These are phyloP conservation scores for Colletotrichum tamarilloi DNA, from an alignment of 2,329 filamentous ascomycete genomes.

Conservation along the genomic window DNA sequence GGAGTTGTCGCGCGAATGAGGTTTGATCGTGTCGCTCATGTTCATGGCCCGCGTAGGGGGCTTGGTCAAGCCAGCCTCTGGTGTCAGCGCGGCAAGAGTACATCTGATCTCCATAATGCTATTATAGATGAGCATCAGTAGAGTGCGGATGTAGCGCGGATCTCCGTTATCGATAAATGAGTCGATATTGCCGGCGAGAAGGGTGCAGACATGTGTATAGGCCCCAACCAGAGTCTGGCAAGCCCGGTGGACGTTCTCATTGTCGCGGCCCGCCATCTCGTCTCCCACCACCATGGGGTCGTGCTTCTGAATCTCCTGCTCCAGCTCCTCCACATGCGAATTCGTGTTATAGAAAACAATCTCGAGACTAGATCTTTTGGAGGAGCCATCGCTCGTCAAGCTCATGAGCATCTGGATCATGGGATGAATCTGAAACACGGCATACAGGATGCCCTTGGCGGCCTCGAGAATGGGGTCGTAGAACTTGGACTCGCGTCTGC, in stretches of 20 bases:
- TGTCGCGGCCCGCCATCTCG: constrained; percentile 62
- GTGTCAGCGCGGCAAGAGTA: constrained; percentile 53
- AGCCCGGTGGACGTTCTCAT: constrained; percentile 72
- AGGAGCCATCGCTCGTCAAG: constrained; percentile 68
- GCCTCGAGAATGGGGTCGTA: constrained; percentile 72
- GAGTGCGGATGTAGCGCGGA: constrained; percentile 73
- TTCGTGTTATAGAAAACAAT: constrained; percentile 76
- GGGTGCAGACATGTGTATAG: constrained; percentile 73
- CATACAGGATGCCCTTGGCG: constrained; percentile 74
- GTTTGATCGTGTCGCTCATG: constrained; percentile 60
- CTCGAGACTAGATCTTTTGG: constrained; percentile 72
- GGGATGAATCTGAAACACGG: constrained; percentile 75
- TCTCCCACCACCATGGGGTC: constrained; percentile 63
- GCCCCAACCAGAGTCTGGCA: constrained; percentile 72
- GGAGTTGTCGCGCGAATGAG: constrained; percentile 63
- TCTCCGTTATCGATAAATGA: constrained; percentile 74
- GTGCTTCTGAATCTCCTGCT: constrained; percentile 73
- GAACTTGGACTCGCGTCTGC: constrained; percentile 70
- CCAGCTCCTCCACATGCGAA: constrained; percentile 73
- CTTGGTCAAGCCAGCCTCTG: constrained; percentile 41
- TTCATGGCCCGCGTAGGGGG: constrained; percentile 17
- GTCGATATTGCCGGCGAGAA: constrained; percentile 71
- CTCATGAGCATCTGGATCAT: constrained; percentile 75
- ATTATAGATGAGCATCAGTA: constrained; percentile 73
- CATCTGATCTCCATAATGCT: constrained; percentile 75